Evolutionary conservation across 2,329 filamentous ascomycete genomes (phyloP), one percentile per base, ranked within the genome.

Genomic region (Salinomyces thailandicus): DNA sequence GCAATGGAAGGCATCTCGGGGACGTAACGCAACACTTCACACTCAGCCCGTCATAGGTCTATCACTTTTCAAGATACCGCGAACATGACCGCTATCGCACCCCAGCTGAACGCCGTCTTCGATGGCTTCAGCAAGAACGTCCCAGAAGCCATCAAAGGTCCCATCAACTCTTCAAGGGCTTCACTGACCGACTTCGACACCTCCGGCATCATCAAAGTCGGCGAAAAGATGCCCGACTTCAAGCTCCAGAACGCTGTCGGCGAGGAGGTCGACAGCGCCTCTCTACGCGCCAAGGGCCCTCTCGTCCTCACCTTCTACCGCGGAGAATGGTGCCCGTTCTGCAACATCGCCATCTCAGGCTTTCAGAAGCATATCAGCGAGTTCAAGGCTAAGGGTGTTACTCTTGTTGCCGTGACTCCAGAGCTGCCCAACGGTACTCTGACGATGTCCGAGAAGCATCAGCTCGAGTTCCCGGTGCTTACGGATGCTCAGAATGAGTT

Each of bases 221-320:
- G 36, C 19, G 30, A 13, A 18, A 14, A 17, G 11, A 18, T 37
- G 16, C 35, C 35, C 4, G 16, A 13, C 1, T 37, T 37, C 35
- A n/a, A 14, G 13, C 35, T 37, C n/a, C 14, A 17, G 9, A 37
- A 37, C 17, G 28, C 35, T 12, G n/a, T 19, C 14, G 38, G 38
- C 3, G 20, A 32, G 16, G 9, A 29, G 5, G 11, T 18, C 9
- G 18, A 14, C 17, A 41, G 38, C 31, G 29, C 18, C 15, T n/a
- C 18, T 15, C 35, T 41, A n/a, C 34, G 33, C 2, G 15, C 29
- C 27, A 32, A 41, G 15, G 29, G 35, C 8, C 38, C 38, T 18
- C 40, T 68, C 13, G 52, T 68, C 18, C 53, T 68, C 30, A 62
- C 59, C n/a, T 68, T 68, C 51, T 67, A 68, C 51, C 64, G 64